These are phyloP conservation scores for Plectosphaerella cucumerina DNA, from an alignment of 2,329 filamentous ascomycete genomes.

Conservation along the genomic window DNA sequence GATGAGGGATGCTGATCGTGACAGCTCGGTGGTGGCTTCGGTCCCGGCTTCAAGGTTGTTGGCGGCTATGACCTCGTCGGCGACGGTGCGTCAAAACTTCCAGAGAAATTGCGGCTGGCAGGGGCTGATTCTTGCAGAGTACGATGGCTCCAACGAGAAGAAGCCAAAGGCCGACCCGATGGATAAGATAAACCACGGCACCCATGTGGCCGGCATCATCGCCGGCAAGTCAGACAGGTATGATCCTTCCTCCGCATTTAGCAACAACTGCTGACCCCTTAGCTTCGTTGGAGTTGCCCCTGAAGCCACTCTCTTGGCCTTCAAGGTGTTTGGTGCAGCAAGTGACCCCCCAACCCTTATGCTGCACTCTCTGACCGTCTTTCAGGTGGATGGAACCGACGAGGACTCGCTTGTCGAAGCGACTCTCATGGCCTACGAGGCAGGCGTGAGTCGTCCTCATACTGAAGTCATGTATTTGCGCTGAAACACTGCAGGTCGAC, in stretches of 20 bases:
- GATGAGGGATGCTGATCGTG: neutral
- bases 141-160: conserved; percentile 7
- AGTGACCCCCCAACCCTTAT: neutral
- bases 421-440: conserved; percentile 11
- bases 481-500: neutral
- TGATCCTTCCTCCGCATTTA: neutral
- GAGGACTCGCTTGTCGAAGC: conserved; percentile 10
- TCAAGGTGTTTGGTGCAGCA: conserved; percentile 19
- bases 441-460: conserved; percentile 1
- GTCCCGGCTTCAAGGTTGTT: conserved; percentile 15
- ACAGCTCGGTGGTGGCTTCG: conserved; percentile 22
- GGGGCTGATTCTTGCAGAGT: neutral
- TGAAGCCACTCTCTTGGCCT: conserved; percentile 15
- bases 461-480: neutral
- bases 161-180: conserved; percentile 17
- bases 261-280: neutral
- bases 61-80: conserved; percentile 19
- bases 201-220: conserved; percentile 20
- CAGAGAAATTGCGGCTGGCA: too few relatives aligned
- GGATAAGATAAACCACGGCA: conserved; percentile 17
- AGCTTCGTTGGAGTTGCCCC: conserved; percentile 19
- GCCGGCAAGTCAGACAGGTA: conserved; percentile 15
- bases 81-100: neutral
- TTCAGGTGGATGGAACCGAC: conserved; percentile 10
- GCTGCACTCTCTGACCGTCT: neutral